A percentile compares a stretch with the other conserved stretches of the same genome.
Evolutionary conservation across 352 stramenopile genomes (phyloP).

Genomic region (Pythium diclinum): DNA sequence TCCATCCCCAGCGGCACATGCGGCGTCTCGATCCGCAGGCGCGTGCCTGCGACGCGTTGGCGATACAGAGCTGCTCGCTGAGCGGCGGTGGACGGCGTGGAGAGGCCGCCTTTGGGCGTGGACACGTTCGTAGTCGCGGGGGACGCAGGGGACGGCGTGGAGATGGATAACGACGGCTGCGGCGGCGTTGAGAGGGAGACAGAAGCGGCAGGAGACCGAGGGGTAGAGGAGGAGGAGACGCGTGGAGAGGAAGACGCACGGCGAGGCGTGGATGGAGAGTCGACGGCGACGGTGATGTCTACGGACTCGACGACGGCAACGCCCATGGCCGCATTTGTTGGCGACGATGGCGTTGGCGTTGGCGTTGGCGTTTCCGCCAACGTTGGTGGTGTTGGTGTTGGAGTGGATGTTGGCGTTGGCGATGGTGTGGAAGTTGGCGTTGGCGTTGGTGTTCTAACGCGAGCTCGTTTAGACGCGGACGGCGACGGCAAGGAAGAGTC

Average conservation of each 20-base stretch:
- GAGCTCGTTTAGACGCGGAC: constrained; percentile 1
- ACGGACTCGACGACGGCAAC: constrained; percentile 7
- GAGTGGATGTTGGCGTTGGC: not conserved
- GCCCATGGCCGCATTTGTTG: not conserved
- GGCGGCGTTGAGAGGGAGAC: not conserved
- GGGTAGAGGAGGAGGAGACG: not conserved
- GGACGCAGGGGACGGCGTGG: constrained; percentile 1
- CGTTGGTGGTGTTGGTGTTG: not conserved
- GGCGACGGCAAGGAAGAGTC: not conserved
- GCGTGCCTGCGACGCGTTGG: not conserved
- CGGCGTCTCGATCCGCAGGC: constrained; percentile 12
- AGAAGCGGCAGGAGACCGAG: not conserved
- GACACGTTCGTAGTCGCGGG: not conserved
- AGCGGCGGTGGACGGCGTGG: not conserved
- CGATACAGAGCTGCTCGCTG: not conserved
- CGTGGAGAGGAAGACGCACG: constrained; percentile 2
- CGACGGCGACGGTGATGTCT: constrained; percentile 5
- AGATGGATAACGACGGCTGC: not conserved
- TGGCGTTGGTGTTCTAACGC: not conserved
- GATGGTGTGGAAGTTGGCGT: not conserved
- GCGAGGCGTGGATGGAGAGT: not conserved
- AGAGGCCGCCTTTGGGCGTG: not conserved
- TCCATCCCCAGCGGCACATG: not conserved
- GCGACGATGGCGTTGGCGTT: not conserved
- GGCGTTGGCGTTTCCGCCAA: constrained; percentile 1